A percentile compares a stretch with the other conserved stretches of the same genome.
These are phyloP conservation scores for Hippophae rhamnoides DNA, from an alignment of 306 rosid species.

Conservation along the genomic window DNA sequence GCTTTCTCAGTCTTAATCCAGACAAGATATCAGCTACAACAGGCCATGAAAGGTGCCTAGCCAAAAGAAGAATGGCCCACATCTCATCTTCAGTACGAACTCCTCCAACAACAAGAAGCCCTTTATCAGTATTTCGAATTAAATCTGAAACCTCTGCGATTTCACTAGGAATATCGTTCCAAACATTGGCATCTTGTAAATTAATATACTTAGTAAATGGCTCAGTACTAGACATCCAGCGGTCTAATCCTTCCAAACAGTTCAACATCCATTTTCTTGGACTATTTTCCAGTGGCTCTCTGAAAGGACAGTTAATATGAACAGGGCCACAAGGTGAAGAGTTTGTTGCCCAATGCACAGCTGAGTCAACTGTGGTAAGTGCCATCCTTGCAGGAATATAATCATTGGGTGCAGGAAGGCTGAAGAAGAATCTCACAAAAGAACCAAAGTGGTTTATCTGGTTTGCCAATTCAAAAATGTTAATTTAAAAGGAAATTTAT, in stretches of 20 bases:
- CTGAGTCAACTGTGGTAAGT: slow-evolving; percentile 88
- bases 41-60: slow-evolving; percentile 86
- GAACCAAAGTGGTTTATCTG: slow-evolving; percentile 95
- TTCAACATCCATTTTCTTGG: slow-evolving; percentile 54
- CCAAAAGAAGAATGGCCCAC: slow-evolving; percentile 86
- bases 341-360: slow-evolving; percentile 64
- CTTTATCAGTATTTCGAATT: slow-evolving; percentile 39
- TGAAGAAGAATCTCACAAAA: slow-evolving; percentile 84
- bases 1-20: slow-evolving; percentile 77
- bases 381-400: slow-evolving; percentile 67
- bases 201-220: slow-evolving; percentile 82
- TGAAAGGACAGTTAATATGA: slow-evolving; percentile 82
- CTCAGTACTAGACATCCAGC: slow-evolving; percentile 60
- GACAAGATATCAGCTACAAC: slow-evolving; percentile 84
- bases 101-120: slow-evolving; percentile 70
- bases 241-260: slow-evolving; percentile 66
- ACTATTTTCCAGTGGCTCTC: slow-evolving; percentile 84
- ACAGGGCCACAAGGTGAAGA: slow-evolving; percentile 81
- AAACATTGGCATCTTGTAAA: slow-evolving; percentile 26
- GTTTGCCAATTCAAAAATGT: slow-evolving; percentile 14
- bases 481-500: background rate
- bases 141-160: slow-evolving; percentile 48
- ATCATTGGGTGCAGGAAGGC: slow-evolving; percentile 80
- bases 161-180: slow-evolving; percentile 29
- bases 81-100: slow-evolving; percentile 86